Evolutionary conservation across 169 alveolate species (phyloP).

Genomic region (Plasmodium gaboni): DNA sequence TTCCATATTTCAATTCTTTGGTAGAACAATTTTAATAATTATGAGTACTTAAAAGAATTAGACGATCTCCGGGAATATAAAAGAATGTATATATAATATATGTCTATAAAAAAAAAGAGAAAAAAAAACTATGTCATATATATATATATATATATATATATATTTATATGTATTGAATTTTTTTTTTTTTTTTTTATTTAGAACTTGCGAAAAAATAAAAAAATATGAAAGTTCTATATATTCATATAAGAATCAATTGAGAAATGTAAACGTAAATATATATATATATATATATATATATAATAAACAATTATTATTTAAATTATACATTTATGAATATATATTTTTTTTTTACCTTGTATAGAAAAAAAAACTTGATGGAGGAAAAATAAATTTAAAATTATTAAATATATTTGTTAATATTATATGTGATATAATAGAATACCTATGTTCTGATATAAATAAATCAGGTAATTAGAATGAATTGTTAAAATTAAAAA

Average conservation of each 20-base stretch:
- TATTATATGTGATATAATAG: slow-evolving; percentile 55
- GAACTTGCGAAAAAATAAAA: slow-evolving; percentile 42
- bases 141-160: not conserved
- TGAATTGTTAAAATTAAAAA: slow-evolving; percentile 7
- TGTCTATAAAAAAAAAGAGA: slow-evolving; percentile 11
- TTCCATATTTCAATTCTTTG: not conserved
- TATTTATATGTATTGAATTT: not conserved
- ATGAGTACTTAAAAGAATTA: slow-evolving; percentile 37
- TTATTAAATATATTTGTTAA: slow-evolving; percentile 59
- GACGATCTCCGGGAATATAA: slow-evolving; percentile 66
- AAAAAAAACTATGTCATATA: not conserved
- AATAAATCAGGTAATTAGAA: slow-evolving; percentile 39
- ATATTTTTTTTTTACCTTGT: not conserved
- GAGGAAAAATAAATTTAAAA: slow-evolving; percentile 30
- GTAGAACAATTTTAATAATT: slow-evolving; percentile 38
- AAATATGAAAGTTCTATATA: slow-evolving; percentile 45
- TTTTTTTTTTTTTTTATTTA: slow-evolving; percentile 8
- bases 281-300: no score
- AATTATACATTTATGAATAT: not conserved
- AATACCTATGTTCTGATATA: slow-evolving; percentile 37
- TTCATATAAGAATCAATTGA: slow-evolving; percentile 60
- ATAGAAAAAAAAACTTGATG: slow-evolving; percentile 3
- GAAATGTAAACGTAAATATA: slow-evolving; percentile 55
- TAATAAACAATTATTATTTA: slow-evolving; percentile 1
- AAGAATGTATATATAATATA: slow-evolving; percentile 54